A percentile compares a stretch with the other conserved stretches of the same genome.
phyloP scores from a whole-genome alignment of 768 basidiomycete genomes.

The Fistulinella prunicolor region DNA sequence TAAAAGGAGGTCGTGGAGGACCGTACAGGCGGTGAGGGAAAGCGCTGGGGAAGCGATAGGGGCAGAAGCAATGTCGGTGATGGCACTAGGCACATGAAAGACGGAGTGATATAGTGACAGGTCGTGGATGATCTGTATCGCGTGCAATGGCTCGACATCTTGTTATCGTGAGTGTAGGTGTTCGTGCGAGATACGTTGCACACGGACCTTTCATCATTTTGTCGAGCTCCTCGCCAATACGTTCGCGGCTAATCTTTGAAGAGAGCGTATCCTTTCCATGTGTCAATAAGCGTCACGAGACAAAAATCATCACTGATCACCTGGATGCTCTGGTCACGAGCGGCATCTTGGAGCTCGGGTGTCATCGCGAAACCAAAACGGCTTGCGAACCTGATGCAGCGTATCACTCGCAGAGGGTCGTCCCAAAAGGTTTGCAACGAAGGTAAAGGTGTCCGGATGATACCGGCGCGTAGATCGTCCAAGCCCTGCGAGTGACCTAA shows the following conservation, averaged over 20 bases:
- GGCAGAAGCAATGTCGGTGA: conserved; percentile 44
- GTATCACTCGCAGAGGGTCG: conserved; percentile 89
- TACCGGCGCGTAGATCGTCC: conserved; percentile 71
- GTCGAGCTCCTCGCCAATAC: conserved; percentile 86
- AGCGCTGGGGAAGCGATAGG: conserved; percentile 36
- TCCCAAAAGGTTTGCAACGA: conserved; percentile 88
- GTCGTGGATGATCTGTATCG: conserved; percentile 72
- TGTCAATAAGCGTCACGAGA: neutral
- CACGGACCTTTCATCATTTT: conserved; percentile 89
- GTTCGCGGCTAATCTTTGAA: conserved; percentile 84
- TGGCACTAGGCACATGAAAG: conserved; percentile 53
- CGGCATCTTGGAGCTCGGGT: conserved; percentile 60
- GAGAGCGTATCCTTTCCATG: conserved; percentile 55
- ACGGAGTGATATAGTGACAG: conserved; percentile 69
- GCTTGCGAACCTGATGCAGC: conserved; percentile 89
- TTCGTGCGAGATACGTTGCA: neutral
- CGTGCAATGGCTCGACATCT: conserved; percentile 74
- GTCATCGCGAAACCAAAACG: conserved; percentile 83
- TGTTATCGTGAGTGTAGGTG: conserved; percentile 3
- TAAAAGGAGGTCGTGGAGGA: conserved; percentile 53
- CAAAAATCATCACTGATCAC: conserved; percentile 31
- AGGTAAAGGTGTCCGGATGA: conserved; percentile 85
- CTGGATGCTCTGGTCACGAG: conserved; percentile 60
- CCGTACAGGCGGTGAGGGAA: conserved; percentile 53
- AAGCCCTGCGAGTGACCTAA: conserved; percentile 56